Evolutionary conservation across 2,329 filamentous ascomycete species (phyloP), one percentile per base, ranked within the genome.

Genomic region (Pleurostoma richardsiae): DNA sequence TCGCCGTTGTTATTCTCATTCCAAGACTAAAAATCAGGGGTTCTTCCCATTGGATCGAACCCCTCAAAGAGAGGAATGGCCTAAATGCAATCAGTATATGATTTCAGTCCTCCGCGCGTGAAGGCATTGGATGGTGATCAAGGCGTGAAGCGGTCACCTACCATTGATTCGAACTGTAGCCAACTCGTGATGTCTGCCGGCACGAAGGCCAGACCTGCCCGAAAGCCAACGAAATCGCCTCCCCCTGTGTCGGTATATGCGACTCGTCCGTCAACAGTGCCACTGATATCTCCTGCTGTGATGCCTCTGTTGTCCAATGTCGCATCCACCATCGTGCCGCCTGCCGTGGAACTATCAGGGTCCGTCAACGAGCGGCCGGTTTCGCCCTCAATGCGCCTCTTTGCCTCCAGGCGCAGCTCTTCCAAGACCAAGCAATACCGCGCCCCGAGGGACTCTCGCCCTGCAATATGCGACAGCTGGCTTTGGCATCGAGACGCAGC

Each of bases 341-440:
- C 39, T 47, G 41, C 4, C 39, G 44, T 4, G 47, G 47, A 19
- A 71, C 68, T 27, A 70, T 62, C 0, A 73, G 54, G 1, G 72
- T 67, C 11, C 72, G 57, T 1, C 63, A 63, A 43, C 19, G 19
- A 19, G 19, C 19, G 19, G 19, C 19, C 19, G 19, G 19, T 19
- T 19, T 19, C 19, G 19, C 19, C 19, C 19, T 19, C 4, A 52
- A 40, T 5, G 47, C 48, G 40, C 39, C 43, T 26, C 29, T 46
- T 29, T 19, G 43, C 41, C 44, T 49, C 47, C 39, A 44, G 41
- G 3, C 39, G 44, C 4, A 49, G 47, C 28, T 71, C 68, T 27
- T 71, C 62, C 0, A 73, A 53, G 1, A 73, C 67, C 11, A 72
- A 56, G 1, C 63, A 63, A 43, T 72, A 73, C 19, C 71, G 56